Evolutionary conservation across 2,329 filamentous ascomycete genomes (phyloP).

Genomic region (Pseudogymnoascus sp.): DNA sequence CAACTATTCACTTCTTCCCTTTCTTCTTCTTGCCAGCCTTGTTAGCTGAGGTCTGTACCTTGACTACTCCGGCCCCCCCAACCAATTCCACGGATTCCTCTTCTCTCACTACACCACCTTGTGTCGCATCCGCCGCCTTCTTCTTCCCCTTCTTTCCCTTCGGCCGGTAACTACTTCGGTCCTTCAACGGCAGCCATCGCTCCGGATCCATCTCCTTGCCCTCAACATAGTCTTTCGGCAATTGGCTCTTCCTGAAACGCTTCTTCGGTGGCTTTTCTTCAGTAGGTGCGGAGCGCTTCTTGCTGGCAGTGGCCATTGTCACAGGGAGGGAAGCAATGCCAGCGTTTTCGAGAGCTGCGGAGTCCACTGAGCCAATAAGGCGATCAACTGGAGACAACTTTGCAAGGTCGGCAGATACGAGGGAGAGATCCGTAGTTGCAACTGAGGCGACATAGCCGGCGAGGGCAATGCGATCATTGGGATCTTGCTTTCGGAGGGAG

Average conservation of each 20-base stretch:
- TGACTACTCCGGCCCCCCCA: conserved; percentile 55
- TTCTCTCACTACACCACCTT: conserved; percentile 75
- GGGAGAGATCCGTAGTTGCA: conserved; percentile 52
- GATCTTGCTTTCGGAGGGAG: conserved; percentile 57
- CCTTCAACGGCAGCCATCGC: conserved; percentile 84
- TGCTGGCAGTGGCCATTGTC: conserved; percentile 32
- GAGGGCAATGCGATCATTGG: conserved; percentile 60
- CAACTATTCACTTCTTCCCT: conserved; percentile 41
- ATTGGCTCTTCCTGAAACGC: conserved; percentile 50
- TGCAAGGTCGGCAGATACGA: conserved; percentile 47
- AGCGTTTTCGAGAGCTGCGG: conserved; percentile 53
- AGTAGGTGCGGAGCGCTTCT: conserved; percentile 41
- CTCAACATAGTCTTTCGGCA: conserved; percentile 69
- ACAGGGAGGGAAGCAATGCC: conserved; percentile 51
- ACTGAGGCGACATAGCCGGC: conserved; percentile 84
- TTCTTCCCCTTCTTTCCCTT: conserved; percentile 91
- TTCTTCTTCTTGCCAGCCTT: conserved; percentile 35
- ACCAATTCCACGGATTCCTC: conserved; percentile 60
- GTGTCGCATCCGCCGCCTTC: conserved; percentile 69
- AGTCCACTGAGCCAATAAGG: conserved; percentile 55
- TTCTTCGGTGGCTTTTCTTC: conserved; percentile 44
- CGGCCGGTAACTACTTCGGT: conserved; percentile 80
- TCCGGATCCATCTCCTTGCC: conserved; percentile 80
- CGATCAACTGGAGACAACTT: conserved; percentile 55
- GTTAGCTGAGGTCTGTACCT: conserved; percentile 51